These are phyloP conservation scores for Coemansia sp. DNA, from an alignment of 192 early-diverging fungal species.

Conservation along the genomic window DNA sequence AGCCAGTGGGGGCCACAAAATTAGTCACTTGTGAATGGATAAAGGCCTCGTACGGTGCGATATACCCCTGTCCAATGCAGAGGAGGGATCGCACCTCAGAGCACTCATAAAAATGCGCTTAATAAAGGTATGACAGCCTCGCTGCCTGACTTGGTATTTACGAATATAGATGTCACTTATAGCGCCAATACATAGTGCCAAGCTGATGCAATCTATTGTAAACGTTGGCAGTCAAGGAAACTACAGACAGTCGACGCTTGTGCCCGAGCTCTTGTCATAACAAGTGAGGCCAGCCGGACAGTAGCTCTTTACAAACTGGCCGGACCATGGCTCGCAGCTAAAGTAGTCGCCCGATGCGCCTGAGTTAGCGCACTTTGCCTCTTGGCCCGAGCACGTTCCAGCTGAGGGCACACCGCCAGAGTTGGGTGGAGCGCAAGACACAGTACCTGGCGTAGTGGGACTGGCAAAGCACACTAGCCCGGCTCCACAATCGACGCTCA, in stretches of 20 bases:
- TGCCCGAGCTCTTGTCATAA: slow-evolving; percentile 33
- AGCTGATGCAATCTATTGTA: background rate
- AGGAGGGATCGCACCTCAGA: background rate
- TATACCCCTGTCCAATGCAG: background rate
- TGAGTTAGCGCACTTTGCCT: slow-evolving; percentile 29
- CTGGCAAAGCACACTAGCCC: slow-evolving; percentile 51
- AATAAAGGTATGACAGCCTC: background rate
- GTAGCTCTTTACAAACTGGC: slow-evolving; percentile 26
- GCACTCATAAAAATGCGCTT: background rate
- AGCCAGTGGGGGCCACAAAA: background rate
- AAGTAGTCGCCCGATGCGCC: slow-evolving; percentile 35
- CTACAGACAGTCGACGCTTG: slow-evolving; percentile 25
- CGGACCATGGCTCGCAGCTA: slow-evolving; percentile 40
- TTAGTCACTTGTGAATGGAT: slow-evolving; percentile 1
- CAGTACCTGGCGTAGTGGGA: slow-evolving; percentile 27
- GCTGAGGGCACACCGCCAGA: slow-evolving; percentile 35
- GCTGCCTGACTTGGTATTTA: background rate
- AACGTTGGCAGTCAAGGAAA: background rate
- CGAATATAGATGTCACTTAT: background rate
- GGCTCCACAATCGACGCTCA: slow-evolving; percentile 23
- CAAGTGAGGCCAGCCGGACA: slow-evolving; percentile 28
- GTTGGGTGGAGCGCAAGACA: slow-evolving; percentile 41
- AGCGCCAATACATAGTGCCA: background rate
- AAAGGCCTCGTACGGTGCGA: background rate
- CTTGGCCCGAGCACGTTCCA: slow-evolving; percentile 32